A percentile compares a stretch with the other conserved stretches of the same genome.
Conservation (phyloP, 345 rosid species). For the Fremontodendron californicum region DNA sequence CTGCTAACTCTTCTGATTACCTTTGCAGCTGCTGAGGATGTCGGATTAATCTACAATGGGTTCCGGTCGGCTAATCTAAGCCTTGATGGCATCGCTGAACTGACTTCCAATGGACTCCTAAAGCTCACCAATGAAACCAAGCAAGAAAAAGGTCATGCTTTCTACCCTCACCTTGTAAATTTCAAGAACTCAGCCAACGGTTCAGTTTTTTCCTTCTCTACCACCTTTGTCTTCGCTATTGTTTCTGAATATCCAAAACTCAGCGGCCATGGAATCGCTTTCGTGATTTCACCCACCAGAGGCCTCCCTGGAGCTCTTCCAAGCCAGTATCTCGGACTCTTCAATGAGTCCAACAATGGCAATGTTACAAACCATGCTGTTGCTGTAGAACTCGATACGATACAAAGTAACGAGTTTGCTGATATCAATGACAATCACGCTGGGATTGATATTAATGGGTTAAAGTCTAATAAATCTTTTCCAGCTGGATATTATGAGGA, state of each 20-base stretch:
- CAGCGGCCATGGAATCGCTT: slow-evolving; percentile 16
- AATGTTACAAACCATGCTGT: slow-evolving; percentile 22
- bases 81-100: slow-evolving; percentile 37
- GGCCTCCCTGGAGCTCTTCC: slow-evolving; percentile 12
- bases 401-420: slow-evolving; percentile 10
- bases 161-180: slow-evolving; percentile 24
- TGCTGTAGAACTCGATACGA: slow-evolving; percentile 30
- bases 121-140: slow-evolving; percentile 38
- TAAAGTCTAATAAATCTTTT: slow-evolving; percentile 5
- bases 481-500: slow-evolving; percentile 17
- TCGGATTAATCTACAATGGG: slow-evolving; percentile 30
- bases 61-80: slow-evolving; percentile 30
- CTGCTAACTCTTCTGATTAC: not conserved
- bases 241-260: slow-evolving; percentile 24
- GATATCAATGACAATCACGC: slow-evolving; percentile 30
- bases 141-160: slow-evolving; percentile 43
- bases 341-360: slow-evolving; percentile 19
- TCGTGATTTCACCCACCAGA: slow-evolving; percentile 13
- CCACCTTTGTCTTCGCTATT: slow-evolving; percentile 61
- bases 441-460: slow-evolving; percentile 25
- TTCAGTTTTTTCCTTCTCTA: slow-evolving; percentile 40
- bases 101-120: slow-evolving; percentile 38
- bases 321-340: slow-evolving; percentile 21
- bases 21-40: slow-evolving; percentile 10
- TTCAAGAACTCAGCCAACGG: slow-evolving; percentile 41